Evolutionary conservation across 2,329 filamentous ascomycete genomes (phyloP), one percentile per base, ranked within the genome.

Genomic region (Epichloe coenophiala): DNA sequence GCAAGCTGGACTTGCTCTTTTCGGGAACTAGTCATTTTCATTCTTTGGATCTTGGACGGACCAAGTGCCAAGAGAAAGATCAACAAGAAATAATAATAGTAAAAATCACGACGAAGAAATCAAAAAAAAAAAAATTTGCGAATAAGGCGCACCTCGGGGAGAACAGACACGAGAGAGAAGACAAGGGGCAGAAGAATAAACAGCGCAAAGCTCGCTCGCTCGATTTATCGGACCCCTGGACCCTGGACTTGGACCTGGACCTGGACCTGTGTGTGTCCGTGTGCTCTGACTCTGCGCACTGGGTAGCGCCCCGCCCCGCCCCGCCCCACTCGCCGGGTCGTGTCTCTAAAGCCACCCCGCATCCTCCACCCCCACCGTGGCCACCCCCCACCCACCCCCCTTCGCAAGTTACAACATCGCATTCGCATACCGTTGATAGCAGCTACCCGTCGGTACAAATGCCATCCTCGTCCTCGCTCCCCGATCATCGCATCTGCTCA

Each of bases 381-480:
- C 42, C 46, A 43, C 51, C 17, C 38, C 31, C 5, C 23, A 8
- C 7, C 23, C 23, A 8, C 2, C 27, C 53, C 57, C 56, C 33
- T 21, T 17, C 39, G 35, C 31, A 38, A 38, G 31, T 38, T 51
- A 35, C 43, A 35, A 33, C 27, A 31, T 45, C 44, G 31, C 17
- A 27, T 27, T 9, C 15, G 31, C 27, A 49, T n/a, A 23, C 23
- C 27, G 33, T 37, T 52, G 19, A 46, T 38, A 39, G 13, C 33
- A 35, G 31, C 39, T 17, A 39, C 38, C 38, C 38, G 31, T 48
- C 45, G 46, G 38, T 65, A 65, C 63, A 80, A 82, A 84, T 83
- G 80, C 78, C 79, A 73, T 75, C 74, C 69, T 73, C 75, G 72
- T 75, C 74, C 69, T 72, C 75, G 72, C 72, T 79, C 78, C 79